Conservation (phyloP, 208 protist species). For the Chromosphaera perkinsii region DNA sequence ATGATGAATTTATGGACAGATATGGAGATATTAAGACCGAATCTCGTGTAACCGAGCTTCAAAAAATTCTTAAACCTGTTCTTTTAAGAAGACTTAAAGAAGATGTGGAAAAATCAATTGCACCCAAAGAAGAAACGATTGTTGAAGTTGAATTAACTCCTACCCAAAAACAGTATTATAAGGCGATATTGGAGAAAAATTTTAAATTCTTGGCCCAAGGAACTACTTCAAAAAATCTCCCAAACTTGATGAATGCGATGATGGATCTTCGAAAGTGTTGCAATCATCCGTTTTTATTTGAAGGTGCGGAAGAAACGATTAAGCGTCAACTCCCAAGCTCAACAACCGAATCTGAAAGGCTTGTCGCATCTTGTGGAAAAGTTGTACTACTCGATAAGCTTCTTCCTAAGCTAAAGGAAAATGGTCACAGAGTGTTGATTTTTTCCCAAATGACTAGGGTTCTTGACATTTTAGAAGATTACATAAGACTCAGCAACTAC, state of each 20-base stretch:
- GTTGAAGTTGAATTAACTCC: constrained; percentile 32
- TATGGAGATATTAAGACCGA: constrained; percentile 60
- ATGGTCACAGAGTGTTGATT: constrained; percentile 85
- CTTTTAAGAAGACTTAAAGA: constrained; percentile 62
- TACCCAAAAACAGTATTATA: constrained; percentile 66
- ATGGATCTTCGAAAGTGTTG: constrained; percentile 77
- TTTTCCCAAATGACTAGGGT: constrained; percentile 94
- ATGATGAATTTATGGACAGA: constrained; percentile 49
- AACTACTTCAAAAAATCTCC: neutral
- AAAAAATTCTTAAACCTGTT: constrained; percentile 40
- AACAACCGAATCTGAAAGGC: neutral
- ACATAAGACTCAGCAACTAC: constrained; percentile 71
- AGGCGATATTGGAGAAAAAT: constrained; percentile 65
- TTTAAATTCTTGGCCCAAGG: constrained; percentile 11
- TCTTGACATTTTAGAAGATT: constrained; percentile 93
- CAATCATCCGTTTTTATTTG: constrained; percentile 82
- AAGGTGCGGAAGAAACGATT: constrained; percentile 1
- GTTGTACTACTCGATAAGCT: constrained; percentile 77
- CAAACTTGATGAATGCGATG: constrained; percentile 64
- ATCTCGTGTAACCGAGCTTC: too few relatives aligned
- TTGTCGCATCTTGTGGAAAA: constrained; percentile 94
- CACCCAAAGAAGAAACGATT: constrained; percentile 43
- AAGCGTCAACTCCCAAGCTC: neutral
- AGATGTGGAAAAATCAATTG: constrained; percentile 57
- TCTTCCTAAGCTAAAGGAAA: constrained; percentile 45